These are phyloP conservation scores for Marasmius sp. DNA, from an alignment of 1,284 basidiomycete genomes.

Conservation along the genomic window DNA sequence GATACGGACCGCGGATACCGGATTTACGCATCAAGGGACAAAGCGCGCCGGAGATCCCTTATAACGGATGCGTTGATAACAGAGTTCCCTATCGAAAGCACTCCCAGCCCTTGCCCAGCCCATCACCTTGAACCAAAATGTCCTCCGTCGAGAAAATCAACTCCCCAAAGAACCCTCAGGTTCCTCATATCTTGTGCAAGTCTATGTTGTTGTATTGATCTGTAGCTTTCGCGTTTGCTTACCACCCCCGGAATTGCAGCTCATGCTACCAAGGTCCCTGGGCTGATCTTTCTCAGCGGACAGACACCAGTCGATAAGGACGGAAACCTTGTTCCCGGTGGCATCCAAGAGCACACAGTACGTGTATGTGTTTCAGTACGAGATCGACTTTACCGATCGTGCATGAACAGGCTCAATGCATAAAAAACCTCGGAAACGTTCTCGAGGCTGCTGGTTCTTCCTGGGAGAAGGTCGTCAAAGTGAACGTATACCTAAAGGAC, in stretches of 20 bases:
- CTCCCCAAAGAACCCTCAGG: conserved; percentile 39
- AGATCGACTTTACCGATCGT: conserved; percentile 3
- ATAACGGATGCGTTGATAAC: neutral
- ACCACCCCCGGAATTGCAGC: conserved; percentile 29
- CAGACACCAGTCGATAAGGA: conserved; percentile 51
- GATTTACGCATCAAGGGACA: neutral
- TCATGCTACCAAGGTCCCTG: conserved; percentile 55
- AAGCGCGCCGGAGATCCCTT: neutral
- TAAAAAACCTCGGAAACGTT: conserved; percentile 52
- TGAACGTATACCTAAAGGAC: conserved; percentile 59
- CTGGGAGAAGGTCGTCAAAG: conserved; percentile 58
- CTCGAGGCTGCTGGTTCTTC: conserved; percentile 52
- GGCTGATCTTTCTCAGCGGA: conserved; percentile 59
- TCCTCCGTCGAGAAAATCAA: conserved; percentile 55
- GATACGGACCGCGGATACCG: neutral
- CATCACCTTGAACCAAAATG: conserved; percentile 8
- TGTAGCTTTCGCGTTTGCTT: neutral
- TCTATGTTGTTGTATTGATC: conserved; percentile 5
- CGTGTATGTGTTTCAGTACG: conserved; percentile 11
- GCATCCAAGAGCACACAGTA: conserved; percentile 59
- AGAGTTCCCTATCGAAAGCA: neutral
- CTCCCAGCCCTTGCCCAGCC: neutral
- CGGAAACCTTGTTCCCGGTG: conserved; percentile 49
- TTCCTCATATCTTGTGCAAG: conserved; percentile 51
- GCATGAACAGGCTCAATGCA: conserved; percentile 47